Evolutionary conservation across 495 filamentous ascomycete species (phyloP).

Genomic region (Peziza echinospora): DNA sequence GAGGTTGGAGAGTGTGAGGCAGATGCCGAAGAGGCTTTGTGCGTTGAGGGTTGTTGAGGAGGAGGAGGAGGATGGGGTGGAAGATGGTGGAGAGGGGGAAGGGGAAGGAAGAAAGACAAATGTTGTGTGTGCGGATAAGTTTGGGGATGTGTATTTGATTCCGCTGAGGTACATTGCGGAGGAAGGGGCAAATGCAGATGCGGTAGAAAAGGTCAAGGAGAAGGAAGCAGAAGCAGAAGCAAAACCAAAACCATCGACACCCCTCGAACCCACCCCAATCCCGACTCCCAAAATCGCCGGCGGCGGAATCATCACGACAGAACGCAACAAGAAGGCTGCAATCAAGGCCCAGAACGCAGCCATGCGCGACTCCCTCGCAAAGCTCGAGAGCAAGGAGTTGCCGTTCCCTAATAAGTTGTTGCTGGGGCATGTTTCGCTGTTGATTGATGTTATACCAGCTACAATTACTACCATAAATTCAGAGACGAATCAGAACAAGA

Average conservation of each 20-base stretch:
- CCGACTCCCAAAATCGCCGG: background rate
- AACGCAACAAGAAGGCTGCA: constrained; percentile 9
- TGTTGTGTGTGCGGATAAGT: constrained; percentile 76
- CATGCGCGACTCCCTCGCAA: constrained; percentile 11
- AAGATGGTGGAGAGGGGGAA: background rate
- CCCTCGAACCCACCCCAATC: constrained; percentile 1
- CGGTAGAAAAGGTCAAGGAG: background rate
- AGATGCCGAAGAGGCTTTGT: constrained; percentile 7
- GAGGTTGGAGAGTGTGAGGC: constrained; percentile 51
- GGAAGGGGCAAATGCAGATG: constrained; percentile 14
- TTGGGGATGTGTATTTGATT: constrained; percentile 84
- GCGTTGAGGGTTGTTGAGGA: background rate
- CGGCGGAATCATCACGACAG: constrained; percentile 1
- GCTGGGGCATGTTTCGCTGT: constrained; percentile 83
- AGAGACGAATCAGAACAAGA: constrained; percentile 10
- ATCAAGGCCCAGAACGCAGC: constrained; percentile 15
- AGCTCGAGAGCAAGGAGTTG: constrained; percentile 19
- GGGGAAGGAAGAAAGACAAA: constrained; percentile 30
- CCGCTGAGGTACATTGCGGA: constrained; percentile 42
- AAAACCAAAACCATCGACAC: constrained; percentile 4
- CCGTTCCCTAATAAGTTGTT: constrained; percentile 51
- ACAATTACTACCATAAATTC: constrained; percentile 2
- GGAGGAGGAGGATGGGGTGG: background rate
- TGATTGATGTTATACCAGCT: constrained; percentile 49
- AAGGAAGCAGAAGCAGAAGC: constrained; percentile 6